These are phyloP conservation scores for Apiotrichum mycotoxinovorans DNA, from an alignment of 1,284 basidiomycete genomes.

Conservation along the genomic window DNA sequence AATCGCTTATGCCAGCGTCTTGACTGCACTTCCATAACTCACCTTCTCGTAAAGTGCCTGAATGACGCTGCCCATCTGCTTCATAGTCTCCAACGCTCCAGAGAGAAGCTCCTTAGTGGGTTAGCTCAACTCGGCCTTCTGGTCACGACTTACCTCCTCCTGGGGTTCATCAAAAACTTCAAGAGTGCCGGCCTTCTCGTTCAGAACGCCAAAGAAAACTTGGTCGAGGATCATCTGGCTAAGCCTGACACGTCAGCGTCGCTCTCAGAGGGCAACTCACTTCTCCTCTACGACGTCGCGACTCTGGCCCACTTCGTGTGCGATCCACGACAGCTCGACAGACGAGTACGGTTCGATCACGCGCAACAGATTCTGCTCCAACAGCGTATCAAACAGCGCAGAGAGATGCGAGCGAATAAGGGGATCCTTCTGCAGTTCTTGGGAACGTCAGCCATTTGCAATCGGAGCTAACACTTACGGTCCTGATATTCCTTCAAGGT, in stretches of 20 bases:
- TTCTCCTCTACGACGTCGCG: constrained; percentile 91
- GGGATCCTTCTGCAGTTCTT: constrained; percentile 87
- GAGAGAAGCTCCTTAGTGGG: constrained; percentile 45
- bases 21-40: constrained; percentile 13
- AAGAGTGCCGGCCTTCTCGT: constrained; percentile 89
- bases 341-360: constrained; percentile 94
- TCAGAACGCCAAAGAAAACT: constrained; percentile 86
- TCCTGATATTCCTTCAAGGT: constrained; percentile 82
- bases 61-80: constrained; percentile 85
- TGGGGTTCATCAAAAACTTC: constrained; percentile 82
- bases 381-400: constrained; percentile 86
- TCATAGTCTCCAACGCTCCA: constrained; percentile 80
- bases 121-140: neutral
- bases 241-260: constrained; percentile 55
- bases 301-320: constrained; percentile 82
- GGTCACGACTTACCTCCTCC: constrained; percentile 62
- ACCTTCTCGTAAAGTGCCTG: constrained; percentile 87
- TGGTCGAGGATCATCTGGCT: constrained; percentile 99
- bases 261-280: constrained; percentile 54
- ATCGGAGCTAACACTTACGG: constrained; percentile 56
- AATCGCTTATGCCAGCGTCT: neutral
- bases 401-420: constrained; percentile 92
- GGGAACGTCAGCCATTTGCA: neutral
- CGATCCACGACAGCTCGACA: constrained; percentile 86
- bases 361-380: constrained; percentile 90